phyloP scores from a whole-genome alignment of 129 eudicot species.

The Tagetes erecta region DNA sequence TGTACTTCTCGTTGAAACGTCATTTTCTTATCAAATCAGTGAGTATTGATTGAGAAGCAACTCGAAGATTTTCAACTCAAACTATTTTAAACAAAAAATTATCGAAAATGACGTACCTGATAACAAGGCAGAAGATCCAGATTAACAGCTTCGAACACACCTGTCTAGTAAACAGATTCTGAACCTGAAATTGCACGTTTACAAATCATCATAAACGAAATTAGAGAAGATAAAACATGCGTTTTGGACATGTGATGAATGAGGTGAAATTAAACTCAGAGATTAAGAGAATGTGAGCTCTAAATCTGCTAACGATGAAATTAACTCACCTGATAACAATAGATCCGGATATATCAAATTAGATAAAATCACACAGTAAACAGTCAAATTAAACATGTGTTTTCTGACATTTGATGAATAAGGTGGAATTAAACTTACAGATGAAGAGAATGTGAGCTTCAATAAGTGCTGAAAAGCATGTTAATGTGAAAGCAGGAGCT shows the following conservation, averaged over 20 bases:
- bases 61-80: slow-evolving; percentile 5
- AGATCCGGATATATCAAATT: no score
- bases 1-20: slow-evolving; percentile 30
- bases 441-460: slow-evolving; percentile 26
- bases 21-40: slow-evolving; percentile 12
- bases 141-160: background rate
- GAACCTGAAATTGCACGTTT: slow-evolving; percentile 12
- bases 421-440: slow-evolving; percentile 13
- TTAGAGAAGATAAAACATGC: background rate
- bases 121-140: slow-evolving; percentile 13
- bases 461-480: background rate
- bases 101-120: slow-evolving; percentile 5
- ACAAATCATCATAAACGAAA: background rate
- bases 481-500: slow-evolving; percentile 10
- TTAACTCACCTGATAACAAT: no score
- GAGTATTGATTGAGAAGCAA: slow-evolving; percentile 11
- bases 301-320: slow-evolving; percentile 20
- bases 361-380: no score
- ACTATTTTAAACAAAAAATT: background rate
- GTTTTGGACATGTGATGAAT: background rate
- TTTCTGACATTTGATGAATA: background rate
- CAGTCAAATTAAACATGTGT: background rate
- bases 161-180: background rate
- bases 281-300: slow-evolving; percentile 27
- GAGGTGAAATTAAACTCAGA: slow-evolving; percentile 14